These are phyloP conservation scores for Encephalitozoon cuniculi DNA, from an alignment of 371 early-diverging fungal genomes.

Conservation along the genomic window DNA sequence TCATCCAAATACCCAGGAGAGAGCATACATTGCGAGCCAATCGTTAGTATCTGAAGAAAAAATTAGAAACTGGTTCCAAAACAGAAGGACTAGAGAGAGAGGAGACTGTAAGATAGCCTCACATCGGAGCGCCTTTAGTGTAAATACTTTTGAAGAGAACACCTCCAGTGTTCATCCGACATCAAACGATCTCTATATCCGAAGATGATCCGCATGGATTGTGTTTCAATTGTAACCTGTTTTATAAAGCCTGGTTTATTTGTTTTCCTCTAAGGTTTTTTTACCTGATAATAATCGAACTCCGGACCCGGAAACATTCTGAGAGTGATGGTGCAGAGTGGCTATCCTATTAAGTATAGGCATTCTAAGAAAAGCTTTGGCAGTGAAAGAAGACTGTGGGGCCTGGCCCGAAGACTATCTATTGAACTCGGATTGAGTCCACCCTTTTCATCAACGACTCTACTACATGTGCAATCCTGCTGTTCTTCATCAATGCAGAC, in stretches of 20 bases:
- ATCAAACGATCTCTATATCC: conserved; percentile 36
- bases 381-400: too few species aligned
- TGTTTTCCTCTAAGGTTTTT: not conserved
- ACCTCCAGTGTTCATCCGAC: conserved; percentile 10
- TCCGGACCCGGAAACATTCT: too few species aligned
- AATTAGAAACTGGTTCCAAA: conserved; percentile 60
- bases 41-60: conserved; percentile 42
- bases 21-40: conserved; percentile 20
- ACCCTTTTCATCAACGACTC: not conserved
- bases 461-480: not conserved
- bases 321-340: too few species aligned
- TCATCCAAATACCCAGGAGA: conserved; percentile 47
- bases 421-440: too few species aligned
- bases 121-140: not conserved
- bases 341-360: too few species aligned
- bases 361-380: too few species aligned
- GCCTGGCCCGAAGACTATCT: too few species aligned
- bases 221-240: not conserved
- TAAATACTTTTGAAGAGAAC: not conserved
- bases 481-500: not conserved
- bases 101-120: not conserved
- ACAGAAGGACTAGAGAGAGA: conserved; percentile 57
- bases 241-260: not conserved
- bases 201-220: not conserved
- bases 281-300: too few species aligned